Evolutionary conservation across 169 alveolate genomes (phyloP).

Genomic region (Plasmodium vivax): DNA sequence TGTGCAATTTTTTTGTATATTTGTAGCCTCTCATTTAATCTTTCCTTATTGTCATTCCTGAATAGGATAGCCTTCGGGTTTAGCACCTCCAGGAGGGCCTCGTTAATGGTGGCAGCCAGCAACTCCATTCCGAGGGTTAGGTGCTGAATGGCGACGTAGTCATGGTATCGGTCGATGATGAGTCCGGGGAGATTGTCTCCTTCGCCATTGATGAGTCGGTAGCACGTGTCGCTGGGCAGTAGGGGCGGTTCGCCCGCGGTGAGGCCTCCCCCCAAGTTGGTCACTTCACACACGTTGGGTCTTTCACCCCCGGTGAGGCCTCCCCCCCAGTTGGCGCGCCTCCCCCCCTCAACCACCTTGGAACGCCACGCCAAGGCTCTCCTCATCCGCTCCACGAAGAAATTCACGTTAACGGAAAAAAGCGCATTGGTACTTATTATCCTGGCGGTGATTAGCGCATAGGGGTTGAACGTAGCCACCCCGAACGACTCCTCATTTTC

Average conservation of each 20-base stretch:
- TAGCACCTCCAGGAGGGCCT: conserved; percentile 50
- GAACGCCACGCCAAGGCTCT: conserved; percentile 28
- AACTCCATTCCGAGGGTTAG: conserved; percentile 50
- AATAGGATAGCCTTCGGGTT: conserved; percentile 65
- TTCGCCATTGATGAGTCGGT: conserved; percentile 76
- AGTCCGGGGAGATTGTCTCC: conserved; percentile 78
- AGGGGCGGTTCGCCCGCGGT: background rate
- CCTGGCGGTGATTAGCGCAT: conserved; percentile 66
- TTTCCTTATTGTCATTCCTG: conserved; percentile 69
- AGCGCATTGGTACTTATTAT: conserved; percentile 38
- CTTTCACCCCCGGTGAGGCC: background rate
- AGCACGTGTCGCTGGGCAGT: conserved; percentile 1
- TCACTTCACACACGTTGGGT: too few relatives aligned
- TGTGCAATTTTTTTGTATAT: conserved; percentile 53
- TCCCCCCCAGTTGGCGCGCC: background rate
- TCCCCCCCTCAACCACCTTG: background rate
- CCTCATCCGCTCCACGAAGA: conserved; percentile 52
- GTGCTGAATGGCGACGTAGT: conserved; percentile 22
- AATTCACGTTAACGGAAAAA: conserved; percentile 50
- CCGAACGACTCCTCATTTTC: conserved; percentile 51
- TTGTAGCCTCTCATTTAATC: conserved; percentile 66
- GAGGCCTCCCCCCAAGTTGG: background rate
- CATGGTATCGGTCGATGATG: conserved; percentile 75
- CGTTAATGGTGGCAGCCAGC: conserved; percentile 54
- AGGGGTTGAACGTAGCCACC: conserved; percentile 60